phyloP scores from a whole-genome alignment of 2,329 filamentous ascomycete species.

The Neophaeococcomyces aloes region DNA sequence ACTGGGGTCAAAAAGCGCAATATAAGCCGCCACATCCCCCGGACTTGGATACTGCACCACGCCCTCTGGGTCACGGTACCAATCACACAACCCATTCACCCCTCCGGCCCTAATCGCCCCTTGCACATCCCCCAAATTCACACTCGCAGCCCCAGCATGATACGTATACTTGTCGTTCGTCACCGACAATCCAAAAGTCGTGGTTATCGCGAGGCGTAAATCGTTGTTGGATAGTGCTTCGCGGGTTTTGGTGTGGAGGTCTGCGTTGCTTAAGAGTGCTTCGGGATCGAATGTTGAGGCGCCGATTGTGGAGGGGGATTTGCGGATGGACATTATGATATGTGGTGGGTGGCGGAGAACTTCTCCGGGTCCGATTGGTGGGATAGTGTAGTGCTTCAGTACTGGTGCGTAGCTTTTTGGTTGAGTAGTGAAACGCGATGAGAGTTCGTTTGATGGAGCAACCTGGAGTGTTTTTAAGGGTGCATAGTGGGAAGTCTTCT shows the following conservation, averaged over 20 bases:
- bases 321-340: slow-evolving; percentile 1
- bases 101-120: slow-evolving; percentile 38
- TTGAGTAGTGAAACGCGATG: no score
- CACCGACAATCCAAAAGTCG: slow-evolving; percentile 37
- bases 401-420: no score
- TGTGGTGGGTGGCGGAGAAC: no score
- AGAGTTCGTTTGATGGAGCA: no score
- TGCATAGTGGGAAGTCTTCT: no score
- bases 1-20: slow-evolving; percentile 52
- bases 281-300: slow-evolving; percentile 1
- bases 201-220: slow-evolving; percentile 37
- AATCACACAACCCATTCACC: slow-evolving; percentile 39
- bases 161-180: slow-evolving; percentile 42
- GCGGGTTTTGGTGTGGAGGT: slow-evolving; percentile 27
- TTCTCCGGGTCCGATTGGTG: no score
- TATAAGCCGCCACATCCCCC: slow-evolving; percentile 56
- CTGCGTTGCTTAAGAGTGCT: slow-evolving; percentile 27
- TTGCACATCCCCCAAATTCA: slow-evolving; percentile 42
- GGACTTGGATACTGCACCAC: slow-evolving; percentile 35
- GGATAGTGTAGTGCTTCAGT: no score
- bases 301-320: slow-evolving; percentile 3
- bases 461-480: no score
- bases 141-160: slow-evolving; percentile 40
- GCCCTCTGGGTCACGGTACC: slow-evolving; percentile 31
- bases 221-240: slow-evolving; percentile 31